Evolutionary conservation across 805 yeast species (phyloP), one percentile per base, ranked within the genome.

Genomic region (Starmerella stellata): DNA sequence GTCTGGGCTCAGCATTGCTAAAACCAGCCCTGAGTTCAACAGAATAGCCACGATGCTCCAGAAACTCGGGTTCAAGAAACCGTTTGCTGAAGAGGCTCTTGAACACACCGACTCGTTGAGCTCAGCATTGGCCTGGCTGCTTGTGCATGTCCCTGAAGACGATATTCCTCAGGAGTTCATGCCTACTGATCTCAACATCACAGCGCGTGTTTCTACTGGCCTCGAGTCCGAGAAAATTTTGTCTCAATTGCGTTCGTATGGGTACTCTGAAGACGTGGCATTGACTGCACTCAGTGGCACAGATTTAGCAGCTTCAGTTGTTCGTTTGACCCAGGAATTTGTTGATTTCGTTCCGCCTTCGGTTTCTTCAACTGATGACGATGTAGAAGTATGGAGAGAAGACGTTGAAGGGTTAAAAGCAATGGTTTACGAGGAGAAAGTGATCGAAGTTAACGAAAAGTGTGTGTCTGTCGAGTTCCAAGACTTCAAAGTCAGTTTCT

Each of bases 131-230:
- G 80, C 75, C 44, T 78, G 90, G 87, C 65, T 87, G 16, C 58
- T 87, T 9, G 75, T 85, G 47, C 90, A 87, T 51, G 70, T 87
- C 3, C 96, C 96, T 0, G 95, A 90, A 45, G 96, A 85, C 52
- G 98, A 87, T 51, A 61, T 87, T 24, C 98, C 98, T 2, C 41
- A 46, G 17, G 38, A 47, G 27, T 63, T 62, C 37, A 38, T 51
- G 35, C 58, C 58, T 14, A 46, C 56, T 13, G 44, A 51, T 35
- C 44, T 52, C 1, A 59, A 59, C 3, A 48, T 50, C 18, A 46
- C 55, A 2, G 54, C 60, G 1, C 51, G 56, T 5, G 60, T 70
- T 14, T 60, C 75, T 3, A 65, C 64, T 9, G 68, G 72, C 46
- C 51, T 74, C 29, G 63, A 66, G 38, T 52, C 56, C n/a, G 81